Base-by-base conservation (phyloP, 1,284 basidiomycete genomes). In the Exobasidium rhododendri region DNA sequence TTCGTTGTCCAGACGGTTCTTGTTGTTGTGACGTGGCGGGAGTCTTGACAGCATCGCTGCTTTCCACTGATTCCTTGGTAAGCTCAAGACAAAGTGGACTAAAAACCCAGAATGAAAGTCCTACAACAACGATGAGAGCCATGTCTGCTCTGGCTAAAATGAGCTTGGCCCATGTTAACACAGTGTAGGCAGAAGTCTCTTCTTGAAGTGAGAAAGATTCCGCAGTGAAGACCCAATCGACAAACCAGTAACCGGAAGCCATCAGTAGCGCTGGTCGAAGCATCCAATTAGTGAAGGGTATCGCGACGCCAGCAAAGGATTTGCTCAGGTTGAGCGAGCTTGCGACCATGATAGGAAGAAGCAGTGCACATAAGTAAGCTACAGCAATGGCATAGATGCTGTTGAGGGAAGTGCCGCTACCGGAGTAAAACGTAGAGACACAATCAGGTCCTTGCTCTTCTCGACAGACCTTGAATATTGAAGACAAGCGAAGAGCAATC, bases 371-470 rank as follows among this genome's bases (percentile, higher is more conserved):
- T 1, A 64, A 11, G 49, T 79, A 79, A 4, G 71, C 59, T 0
- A 51, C 49, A 0, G 32, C 63, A 46, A 75, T 67, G 14, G 52
- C 53, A 47, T 63, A 73, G 0, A 63, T 62, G 40, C 63, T 68
- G 63, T 77, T 77, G 46, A 71, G 54, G 11, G 74, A 72, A 17
- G 63, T 52, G 3, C 35, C 63, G 40, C 31, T 56, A 3, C 32
- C 40, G 78, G 55, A 80, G 77, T 67, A 83, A 73, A 59, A 93
- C 81, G 63, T 89, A 83, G 56, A 94, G 81, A 74, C 88, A 91
- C 11, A 92, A 80, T 1, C 88, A 0, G 91, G 88, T 51, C 90
- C 88, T 80, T 97, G 94, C 78, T 98, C 96, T 79, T 98, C 96
- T 58, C 96, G 83, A 77, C 94, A 98, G 0, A 94, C 86, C 0